phyloP scores from a whole-genome alignment of 768 basidiomycete species.

The Cystofilobasidium bisporidii region DNA sequence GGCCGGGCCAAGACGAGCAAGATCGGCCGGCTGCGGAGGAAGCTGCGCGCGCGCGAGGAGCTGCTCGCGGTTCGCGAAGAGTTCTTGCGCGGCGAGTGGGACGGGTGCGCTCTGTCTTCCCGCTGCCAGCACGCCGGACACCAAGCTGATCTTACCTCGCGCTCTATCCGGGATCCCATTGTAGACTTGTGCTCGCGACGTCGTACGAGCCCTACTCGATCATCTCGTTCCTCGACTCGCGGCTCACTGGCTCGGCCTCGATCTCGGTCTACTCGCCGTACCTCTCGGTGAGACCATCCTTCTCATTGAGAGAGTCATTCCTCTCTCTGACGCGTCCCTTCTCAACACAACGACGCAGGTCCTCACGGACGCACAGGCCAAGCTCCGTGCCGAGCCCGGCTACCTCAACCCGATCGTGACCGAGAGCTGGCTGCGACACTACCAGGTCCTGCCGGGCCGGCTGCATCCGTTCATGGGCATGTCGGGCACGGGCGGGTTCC shows the following conservation, averaged over 20 bases:
- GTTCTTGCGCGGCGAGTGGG: conserved; percentile 76
- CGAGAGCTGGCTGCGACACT: conserved; percentile 77
- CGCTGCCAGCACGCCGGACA: not conserved
- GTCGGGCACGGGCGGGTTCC: conserved; percentile 76
- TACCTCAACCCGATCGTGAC: conserved; percentile 71
- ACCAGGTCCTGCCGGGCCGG: conserved; percentile 83
- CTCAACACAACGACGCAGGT: conserved; percentile 52
- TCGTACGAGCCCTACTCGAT: conserved; percentile 79
- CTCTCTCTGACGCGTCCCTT: not conserved
- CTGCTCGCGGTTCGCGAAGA: conserved; percentile 63
- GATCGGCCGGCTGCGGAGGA: conserved; percentile 15
- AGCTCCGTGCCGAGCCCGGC: conserved; percentile 54
- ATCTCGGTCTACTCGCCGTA: conserved; percentile 80
- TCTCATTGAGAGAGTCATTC: conserved; percentile 19
- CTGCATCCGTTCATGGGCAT: conserved; percentile 92
- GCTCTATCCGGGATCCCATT: too few species aligned
- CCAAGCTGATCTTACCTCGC: too few species aligned
- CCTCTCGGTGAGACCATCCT: conserved; percentile 48
- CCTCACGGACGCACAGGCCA: conserved; percentile 65
- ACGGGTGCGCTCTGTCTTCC: conserved; percentile 53
- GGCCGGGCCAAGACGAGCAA: not conserved
- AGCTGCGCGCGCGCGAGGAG: conserved; percentile 13
- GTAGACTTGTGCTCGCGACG: conserved; percentile 66
- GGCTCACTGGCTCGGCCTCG: conserved; percentile 72
- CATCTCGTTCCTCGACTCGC: conserved; percentile 60